Evolutionary conservation across 345 rosid genomes (phyloP).

Genomic region (Streptanthus diversifolius): DNA sequence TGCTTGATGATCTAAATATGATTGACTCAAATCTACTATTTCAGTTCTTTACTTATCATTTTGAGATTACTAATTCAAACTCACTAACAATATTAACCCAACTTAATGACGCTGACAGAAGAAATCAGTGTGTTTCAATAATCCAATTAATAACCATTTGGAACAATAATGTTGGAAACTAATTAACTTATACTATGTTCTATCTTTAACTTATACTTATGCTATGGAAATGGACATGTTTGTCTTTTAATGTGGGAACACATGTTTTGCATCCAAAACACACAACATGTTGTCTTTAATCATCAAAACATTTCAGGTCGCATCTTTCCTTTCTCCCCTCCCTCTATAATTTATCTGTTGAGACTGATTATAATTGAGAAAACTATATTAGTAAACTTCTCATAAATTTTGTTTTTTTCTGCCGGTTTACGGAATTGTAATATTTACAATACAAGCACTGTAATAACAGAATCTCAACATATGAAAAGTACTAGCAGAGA

Average conservation of each 20-base stretch:
- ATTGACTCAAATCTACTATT: background rate
- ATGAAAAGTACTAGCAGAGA: background rate
- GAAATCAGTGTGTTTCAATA: background rate
- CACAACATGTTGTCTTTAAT: background rate
- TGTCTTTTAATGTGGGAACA: constrained; percentile 22
- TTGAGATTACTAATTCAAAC: background rate
- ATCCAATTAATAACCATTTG: background rate
- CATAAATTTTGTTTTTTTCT: no score
- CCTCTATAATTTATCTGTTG: background rate
- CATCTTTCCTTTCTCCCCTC: background rate
- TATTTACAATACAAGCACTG: background rate
- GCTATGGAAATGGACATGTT: background rate
- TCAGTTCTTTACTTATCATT: background rate
- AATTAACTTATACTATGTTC: background rate
- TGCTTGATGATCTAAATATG: background rate
- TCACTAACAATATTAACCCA: background rate
- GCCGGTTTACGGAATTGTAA: background rate
- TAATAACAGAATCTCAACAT: background rate
- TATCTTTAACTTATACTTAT: background rate
- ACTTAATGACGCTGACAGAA: background rate
- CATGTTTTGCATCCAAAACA: constrained; percentile 7
- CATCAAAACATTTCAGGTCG: constrained; percentile 2
- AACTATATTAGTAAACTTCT: background rate
- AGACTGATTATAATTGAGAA: background rate
- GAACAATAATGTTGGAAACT: background rate